phyloP scores from a whole-genome alignment of 169 alveolate species.

The Babesia bigemina region DNA sequence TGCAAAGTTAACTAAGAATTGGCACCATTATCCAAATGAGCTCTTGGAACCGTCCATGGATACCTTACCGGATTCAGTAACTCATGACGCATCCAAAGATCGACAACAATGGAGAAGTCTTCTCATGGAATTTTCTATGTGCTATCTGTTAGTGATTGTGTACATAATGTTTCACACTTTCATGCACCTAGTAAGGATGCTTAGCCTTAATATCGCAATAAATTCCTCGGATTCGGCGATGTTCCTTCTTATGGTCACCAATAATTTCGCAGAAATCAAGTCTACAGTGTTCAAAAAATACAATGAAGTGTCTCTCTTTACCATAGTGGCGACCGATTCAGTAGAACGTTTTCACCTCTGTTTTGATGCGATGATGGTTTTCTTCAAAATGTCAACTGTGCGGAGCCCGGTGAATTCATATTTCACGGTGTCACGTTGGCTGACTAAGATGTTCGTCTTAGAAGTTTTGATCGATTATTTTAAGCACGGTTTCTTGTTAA shows the following conservation, averaged over 20 bases:
- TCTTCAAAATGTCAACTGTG: conserved; percentile 78
- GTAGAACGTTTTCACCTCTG: conserved; percentile 86
- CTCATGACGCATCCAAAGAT: not conserved
- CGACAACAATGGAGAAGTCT: not conserved
- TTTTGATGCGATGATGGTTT: conserved; percentile 84
- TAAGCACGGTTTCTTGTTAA: conserved; percentile 82
- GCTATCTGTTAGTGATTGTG: conserved; percentile 63
- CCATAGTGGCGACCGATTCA: conserved; percentile 85
- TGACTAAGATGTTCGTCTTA: conserved; percentile 71
- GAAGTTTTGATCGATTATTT: conserved; percentile 86
- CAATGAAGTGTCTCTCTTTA: conserved; percentile 74
- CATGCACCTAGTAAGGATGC: conserved; percentile 85
- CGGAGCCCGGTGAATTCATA: conserved; percentile 69
- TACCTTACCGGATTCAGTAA: conserved; percentile 6
- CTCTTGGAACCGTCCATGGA: not conserved
- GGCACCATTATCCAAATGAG: not conserved
- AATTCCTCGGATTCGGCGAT: conserved; percentile 89
- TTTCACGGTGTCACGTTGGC: conserved; percentile 73
- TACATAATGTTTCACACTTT: conserved; percentile 80
- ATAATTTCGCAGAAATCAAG: conserved; percentile 88
- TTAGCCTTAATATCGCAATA: conserved; percentile 86
- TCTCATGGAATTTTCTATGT: conserved; percentile 47
- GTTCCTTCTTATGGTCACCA: conserved; percentile 87
- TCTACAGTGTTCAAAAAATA: conserved; percentile 89
- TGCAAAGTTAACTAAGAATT: too few species aligned